A percentile compares a stretch with the other conserved stretches of the same genome.
These are phyloP conservation scores for Thecaphora frezii DNA, from an alignment of 1,284 basidiomycete species.

Conservation along the genomic window DNA sequence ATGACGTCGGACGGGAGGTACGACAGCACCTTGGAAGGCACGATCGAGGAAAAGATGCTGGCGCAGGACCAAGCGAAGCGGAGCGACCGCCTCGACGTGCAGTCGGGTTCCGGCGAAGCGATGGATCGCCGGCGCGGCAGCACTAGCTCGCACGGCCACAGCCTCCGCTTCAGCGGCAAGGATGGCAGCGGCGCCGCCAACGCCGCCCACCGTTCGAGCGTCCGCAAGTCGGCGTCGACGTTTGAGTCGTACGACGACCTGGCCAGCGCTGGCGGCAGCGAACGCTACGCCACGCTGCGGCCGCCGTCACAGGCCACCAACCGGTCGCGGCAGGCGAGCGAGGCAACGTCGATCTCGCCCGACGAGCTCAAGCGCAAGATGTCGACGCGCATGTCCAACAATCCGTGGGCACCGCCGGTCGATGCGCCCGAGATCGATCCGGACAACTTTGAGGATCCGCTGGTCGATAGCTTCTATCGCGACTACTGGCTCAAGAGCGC, in stretches of 20 bases:
- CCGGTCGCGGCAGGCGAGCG: neutral
- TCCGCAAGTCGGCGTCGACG: neutral
- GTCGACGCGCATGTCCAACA: slow-evolving; percentile 31
- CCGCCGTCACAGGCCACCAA: neutral
- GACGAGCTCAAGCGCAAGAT: slow-evolving; percentile 29
- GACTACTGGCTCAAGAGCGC: slow-evolving; percentile 51
- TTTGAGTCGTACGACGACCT: neutral
- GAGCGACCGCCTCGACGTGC: no score
- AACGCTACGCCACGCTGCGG: neutral
- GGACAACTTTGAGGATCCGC: slow-evolving; percentile 40
- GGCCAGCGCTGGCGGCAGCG: no score
- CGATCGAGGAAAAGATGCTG: slow-evolving; percentile 35
- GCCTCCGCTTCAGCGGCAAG: no score
- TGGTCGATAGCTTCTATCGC: slow-evolving; percentile 46
- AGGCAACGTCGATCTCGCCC: neutral
- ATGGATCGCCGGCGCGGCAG: neutral
- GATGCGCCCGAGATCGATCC: slow-evolving; percentile 37
- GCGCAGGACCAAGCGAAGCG: slow-evolving; percentile 8
- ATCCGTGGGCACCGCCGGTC: slow-evolving; percentile 36
- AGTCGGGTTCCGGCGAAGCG: no score
- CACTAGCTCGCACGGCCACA: neutral
- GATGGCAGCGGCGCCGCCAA: neutral
- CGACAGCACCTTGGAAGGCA: slow-evolving; percentile 31
- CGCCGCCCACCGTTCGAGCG: no score
- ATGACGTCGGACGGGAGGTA: slow-evolving; percentile 33